phyloP scores from a whole-genome alignment of 192 early-diverging fungal genomes.

The Phycomyces nitens region DNA sequence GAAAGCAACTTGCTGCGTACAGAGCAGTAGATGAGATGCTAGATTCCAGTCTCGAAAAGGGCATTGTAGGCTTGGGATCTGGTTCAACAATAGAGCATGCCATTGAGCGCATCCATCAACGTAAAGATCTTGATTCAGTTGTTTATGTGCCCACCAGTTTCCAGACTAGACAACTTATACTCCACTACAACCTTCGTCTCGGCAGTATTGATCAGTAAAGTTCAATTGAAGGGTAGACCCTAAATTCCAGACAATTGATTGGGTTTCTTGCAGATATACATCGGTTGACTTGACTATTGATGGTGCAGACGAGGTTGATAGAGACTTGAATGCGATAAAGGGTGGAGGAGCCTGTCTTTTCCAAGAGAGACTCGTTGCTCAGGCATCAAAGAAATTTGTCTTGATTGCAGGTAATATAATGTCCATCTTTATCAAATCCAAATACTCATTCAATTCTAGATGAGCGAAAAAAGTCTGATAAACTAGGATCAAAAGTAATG shows the following conservation, averaged over 20 bases:
- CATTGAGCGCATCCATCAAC: constrained; percentile 63
- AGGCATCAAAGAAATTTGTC: constrained; percentile 76
- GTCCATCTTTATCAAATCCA: not conserved
- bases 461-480: constrained; percentile 73
- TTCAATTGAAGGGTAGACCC: not conserved
- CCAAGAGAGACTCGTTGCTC: constrained; percentile 89
- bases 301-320: constrained; percentile 87
- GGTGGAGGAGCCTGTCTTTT: constrained; percentile 91
- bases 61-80: constrained; percentile 71
- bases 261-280: constrained; percentile 45
- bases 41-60: no score
- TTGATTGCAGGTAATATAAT: constrained; percentile 64
- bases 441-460: constrained; percentile 41
- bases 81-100: constrained; percentile 82
- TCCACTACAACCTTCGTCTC: constrained; percentile 72
- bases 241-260: no score
- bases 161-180: constrained; percentile 79
- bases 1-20: constrained; percentile 83
- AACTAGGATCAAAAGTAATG: constrained; percentile 28
- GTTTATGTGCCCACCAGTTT: constrained; percentile 90
- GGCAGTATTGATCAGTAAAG: constrained; percentile 66
- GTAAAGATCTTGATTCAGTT: constrained; percentile 52
- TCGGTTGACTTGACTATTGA: constrained; percentile 88
- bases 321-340: constrained; percentile 80
- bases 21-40: constrained; percentile 74